Base-by-base conservation (phyloP, 208 protist species). In the Herpetomonas samuelpessoai region DNA sequence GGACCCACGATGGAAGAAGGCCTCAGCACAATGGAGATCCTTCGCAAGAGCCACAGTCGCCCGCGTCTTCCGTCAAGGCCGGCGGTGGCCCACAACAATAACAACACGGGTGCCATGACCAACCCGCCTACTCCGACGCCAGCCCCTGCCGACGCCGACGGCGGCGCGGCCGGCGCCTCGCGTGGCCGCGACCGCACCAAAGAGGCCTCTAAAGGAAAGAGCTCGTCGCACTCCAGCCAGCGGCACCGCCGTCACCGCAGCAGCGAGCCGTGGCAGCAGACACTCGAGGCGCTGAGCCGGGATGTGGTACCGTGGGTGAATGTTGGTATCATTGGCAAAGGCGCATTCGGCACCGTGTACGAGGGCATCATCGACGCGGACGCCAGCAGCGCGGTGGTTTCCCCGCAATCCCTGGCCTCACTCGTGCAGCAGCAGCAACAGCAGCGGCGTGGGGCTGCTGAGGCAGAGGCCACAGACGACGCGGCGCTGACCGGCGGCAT, bases 311-410 rank as follows among this genome's bases (percentile, higher is more conserved):
- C 29, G 22, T 81, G 74, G 74, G 60, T n/a, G 12, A 44, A 65
- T 39, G 46, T 67, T 6, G 63, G 61, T 26, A 57, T 72, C 24
- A 81, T 81, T 26, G 74, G 74, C 4, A 69, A 69, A 18, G 74
- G 74, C 28, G 69, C 74, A 21, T 81, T 65, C 21, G 74, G 69
- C 24, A 65, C 60, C 25, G 74, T 81, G 12, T 81, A 73, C 50
- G 74, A 81, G 41, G 74, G 74, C 44, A 65, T 81, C 24, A 62
- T 81, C 10, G 65, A 81, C 30, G 62, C 70, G 50, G 29, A 39
- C 24, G 35, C 14, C 9, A 14, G 9, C 35, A 41, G 35, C 35
- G 6, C 35, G 9, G 35, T 14, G 9, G 14, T 41, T 14, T 18
- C 9, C 35, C 14, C 35, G 9, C 35, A 18, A 6, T 18, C 35